Percentiles rank a stretch among this genome's conserved stretches.
Conservation (phyloP, 306 rosid genomes). For the Cucurbita pepo region DNA sequence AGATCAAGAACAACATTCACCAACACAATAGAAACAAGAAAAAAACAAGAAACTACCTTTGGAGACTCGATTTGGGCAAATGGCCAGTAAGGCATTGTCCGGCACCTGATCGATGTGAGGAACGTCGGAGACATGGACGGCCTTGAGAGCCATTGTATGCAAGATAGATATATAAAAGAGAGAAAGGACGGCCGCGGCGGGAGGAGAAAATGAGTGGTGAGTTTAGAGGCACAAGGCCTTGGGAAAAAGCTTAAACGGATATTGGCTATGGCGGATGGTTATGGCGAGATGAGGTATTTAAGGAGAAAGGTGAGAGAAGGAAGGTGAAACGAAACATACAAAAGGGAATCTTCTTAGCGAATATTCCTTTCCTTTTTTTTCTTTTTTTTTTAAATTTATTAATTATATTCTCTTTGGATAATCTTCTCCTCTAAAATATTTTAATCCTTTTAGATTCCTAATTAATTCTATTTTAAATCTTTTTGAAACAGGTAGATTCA, state of each 20-base stretch:
- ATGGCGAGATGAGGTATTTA: neutral
- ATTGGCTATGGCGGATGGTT: neutral
- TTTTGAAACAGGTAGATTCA: too few relatives aligned
- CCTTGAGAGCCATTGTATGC: conserved; percentile 27
- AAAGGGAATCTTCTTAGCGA: neutral
- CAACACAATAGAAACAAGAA: neutral
- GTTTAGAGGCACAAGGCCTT: neutral
- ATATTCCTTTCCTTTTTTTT: neutral
- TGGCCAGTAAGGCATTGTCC: conserved; percentile 20
- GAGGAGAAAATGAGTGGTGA: neutral
- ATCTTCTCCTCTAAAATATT: neutral
- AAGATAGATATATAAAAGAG: neutral
- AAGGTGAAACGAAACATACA: neutral
- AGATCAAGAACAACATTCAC: neutral
- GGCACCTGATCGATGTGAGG: conserved; percentile 37
- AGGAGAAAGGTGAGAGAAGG: neutral
- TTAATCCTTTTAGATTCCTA: too few relatives aligned
- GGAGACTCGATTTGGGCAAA: conserved; percentile 17
- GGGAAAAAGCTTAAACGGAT: neutral
- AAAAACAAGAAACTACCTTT: conserved; percentile 8
- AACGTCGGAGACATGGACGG: conserved; percentile 42
- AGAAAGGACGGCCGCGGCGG: neutral
- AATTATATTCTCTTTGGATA: neutral
- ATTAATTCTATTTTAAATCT: too few relatives aligned
- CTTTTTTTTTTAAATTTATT: neutral